Percentiles rank a stretch among this genome's conserved stretches.
Conservation (phyloP, 257 asterid species). For the Hygrophila difformis region DNA sequence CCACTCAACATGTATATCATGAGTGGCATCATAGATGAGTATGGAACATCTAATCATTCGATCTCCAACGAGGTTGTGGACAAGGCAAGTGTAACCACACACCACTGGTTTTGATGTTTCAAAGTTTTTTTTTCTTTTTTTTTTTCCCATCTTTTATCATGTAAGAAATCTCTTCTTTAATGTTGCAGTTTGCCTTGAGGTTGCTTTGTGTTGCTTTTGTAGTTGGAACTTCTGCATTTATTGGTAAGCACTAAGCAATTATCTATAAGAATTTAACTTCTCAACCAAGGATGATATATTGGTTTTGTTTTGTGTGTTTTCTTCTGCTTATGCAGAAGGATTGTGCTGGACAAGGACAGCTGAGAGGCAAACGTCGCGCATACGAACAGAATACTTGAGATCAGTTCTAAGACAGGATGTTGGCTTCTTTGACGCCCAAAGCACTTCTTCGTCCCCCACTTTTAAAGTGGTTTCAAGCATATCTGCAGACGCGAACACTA, state of each 20-base stretch:
- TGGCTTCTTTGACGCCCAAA: conserved; percentile 54
- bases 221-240: conserved; percentile 57
- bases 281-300: not conserved
- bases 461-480: conserved; percentile 63
- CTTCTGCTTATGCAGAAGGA: conserved; percentile 39
- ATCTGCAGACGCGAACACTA: conserved; percentile 55
- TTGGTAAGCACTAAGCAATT: conserved; percentile 32
- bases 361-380: conserved; percentile 64
- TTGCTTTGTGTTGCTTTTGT: conserved; percentile 61
- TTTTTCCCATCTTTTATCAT: too few species aligned
- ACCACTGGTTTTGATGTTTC: not conserved
- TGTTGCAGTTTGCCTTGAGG: conserved; percentile 48
- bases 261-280: not conserved
- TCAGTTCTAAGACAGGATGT: conserved; percentile 73
- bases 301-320: too few species aligned
- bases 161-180: not conserved
- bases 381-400: conserved; percentile 51
- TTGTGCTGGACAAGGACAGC: conserved; percentile 79
- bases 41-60: conserved; percentile 27
- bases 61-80: conserved; percentile 33
- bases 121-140: not conserved
- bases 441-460: conserved; percentile 43
- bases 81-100: conserved; percentile 27
- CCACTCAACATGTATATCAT: conserved; percentile 54
- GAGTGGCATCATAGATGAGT: conserved; percentile 46